Evolutionary conservation across 1,284 basidiomycete genomes (phyloP), one percentile per base, ranked within the genome.

Genomic region (Rugosomyces carneus): DNA sequence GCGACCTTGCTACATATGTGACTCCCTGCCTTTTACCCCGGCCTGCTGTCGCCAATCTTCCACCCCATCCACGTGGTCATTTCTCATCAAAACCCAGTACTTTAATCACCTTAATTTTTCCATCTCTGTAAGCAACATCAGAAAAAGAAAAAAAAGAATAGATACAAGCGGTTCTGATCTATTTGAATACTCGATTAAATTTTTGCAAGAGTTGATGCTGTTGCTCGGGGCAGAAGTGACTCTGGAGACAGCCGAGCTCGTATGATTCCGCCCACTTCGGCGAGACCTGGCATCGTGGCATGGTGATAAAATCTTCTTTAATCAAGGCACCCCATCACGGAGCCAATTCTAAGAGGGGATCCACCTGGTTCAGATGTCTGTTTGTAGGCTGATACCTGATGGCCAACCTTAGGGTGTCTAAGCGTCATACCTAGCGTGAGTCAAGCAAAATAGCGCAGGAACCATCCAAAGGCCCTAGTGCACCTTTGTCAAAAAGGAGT

Each of bases 291-390:
- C 34, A 42, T 34, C 31, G 15, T 38, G 40, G 5, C 34, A 42
- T 51, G 31, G 36, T 4, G 40, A 46, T 26, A 42, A 40, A 45
- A 45, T 37, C 23, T 51, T 34, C 31, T 34, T n/a, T 39, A 40
- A 53, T 52, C 54, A 53, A 58, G 57, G 57, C 49, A 57, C 57
- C 47, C 47, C 37, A 55, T 58, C 55, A 54, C 55, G 55, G 54
- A 52, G 37, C 44, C 56, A 54, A 51, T 54, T 36, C 53, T 35
- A 45, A 37, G 44, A 47, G 43, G 47, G 44, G 31, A 37, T 9
- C 27, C 27, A 29, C 40, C 47, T 38, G 26, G 43, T 35, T 36
- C 47, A 48, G 54, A 49, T 49, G 40, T 37, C 45, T 41, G 48
- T 56, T 48, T 49, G 31, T 34, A 34, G 31, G 31, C 31, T 34